Base-by-base conservation (phyloP, 306 rosid species). In the Vicia sativa region DNA sequence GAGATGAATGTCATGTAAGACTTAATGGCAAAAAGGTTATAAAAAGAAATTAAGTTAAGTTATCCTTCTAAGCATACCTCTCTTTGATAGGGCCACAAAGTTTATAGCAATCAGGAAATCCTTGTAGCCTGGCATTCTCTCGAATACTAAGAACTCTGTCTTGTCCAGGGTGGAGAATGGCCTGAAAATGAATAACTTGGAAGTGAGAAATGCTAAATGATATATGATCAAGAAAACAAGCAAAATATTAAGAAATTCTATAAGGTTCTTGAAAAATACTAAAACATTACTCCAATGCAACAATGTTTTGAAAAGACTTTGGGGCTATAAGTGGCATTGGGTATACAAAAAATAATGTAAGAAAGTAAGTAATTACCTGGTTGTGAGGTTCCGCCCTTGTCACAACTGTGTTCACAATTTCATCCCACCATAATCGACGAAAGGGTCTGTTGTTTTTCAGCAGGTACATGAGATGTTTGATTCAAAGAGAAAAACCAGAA, bases 61-160 rank as follows among this genome's bases (percentile, higher is more conserved):
- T 18, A 18, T 25, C 69, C 57, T 37, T 18, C 4, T 61, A 14
- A 57, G 11, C 56, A 45, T 67, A 91, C 97, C 96, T 86, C 53
- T 86, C 88, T 53, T 90, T 90, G 3, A 82, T 57, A 7, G 91
- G 71, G 11, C 95, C 95, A 43, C 56, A 34, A 3, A 90, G 87
- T 63, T 82, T 74, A 25, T 90, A 90, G 10, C 80, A 84, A 59
- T 90, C 96, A 0, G 96, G 96, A 58, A 90, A 90, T 0, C 96
- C 96, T 43, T 90, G 95, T 1, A 90, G 54, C 50, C 96, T 81
- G 1, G 88, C 95, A 56, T 87, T 86, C 54, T 90, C 91, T 6
- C 96, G 77, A 5, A 90, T 67, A 1, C 88, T 73, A 41, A 87
- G 72, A 9, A 90, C 95, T 37, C 95, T 75, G 13, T 84, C 75